phyloP scores from a whole-genome alignment of 1,139 yeast species.

The Saccharomyces hybrid region DNA sequence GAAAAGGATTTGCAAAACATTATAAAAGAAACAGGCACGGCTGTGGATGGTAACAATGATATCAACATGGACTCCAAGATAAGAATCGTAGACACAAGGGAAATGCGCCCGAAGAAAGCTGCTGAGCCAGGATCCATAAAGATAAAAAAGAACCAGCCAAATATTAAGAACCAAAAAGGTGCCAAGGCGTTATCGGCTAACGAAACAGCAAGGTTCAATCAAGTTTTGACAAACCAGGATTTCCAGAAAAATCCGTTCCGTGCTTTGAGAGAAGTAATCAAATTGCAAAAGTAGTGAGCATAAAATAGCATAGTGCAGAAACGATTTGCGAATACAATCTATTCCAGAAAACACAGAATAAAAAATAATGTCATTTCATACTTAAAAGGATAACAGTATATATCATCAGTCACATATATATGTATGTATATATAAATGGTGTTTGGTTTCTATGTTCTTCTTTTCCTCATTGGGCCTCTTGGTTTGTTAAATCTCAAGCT shows the following conservation, averaged over 20 bases:
- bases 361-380: neutral
- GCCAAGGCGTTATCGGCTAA: constrained; percentile 44
- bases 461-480: constrained; percentile 41
- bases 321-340: neutral
- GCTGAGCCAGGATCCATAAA: constrained; percentile 20
- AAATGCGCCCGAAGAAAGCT: constrained; percentile 19
- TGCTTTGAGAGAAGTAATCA: constrained; percentile 42
- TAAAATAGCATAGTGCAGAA: constrained; percentile 9
- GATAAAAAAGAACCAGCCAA: constrained; percentile 47
- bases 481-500: constrained; percentile 43
- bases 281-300: constrained; percentile 25
- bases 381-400: neutral
- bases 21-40: constrained; percentile 6
- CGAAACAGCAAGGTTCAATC: constrained; percentile 50
- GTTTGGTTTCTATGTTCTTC: constrained; percentile 6
- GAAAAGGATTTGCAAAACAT: constrained; percentile 27
- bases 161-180: constrained; percentile 51
- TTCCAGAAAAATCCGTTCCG: constrained; percentile 53
- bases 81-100: constrained; percentile 13
- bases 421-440: neutral
- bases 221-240: constrained; percentile 43
- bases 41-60: constrained; percentile 12
- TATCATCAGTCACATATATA: neutral
- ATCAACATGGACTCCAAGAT: constrained; percentile 13
- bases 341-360: neutral